Percentiles rank a stretch among this genome's conserved stretches.
phyloP scores from a whole-genome alignment of 2,329 filamentous ascomycete species.

The Alternaria sp. region DNA sequence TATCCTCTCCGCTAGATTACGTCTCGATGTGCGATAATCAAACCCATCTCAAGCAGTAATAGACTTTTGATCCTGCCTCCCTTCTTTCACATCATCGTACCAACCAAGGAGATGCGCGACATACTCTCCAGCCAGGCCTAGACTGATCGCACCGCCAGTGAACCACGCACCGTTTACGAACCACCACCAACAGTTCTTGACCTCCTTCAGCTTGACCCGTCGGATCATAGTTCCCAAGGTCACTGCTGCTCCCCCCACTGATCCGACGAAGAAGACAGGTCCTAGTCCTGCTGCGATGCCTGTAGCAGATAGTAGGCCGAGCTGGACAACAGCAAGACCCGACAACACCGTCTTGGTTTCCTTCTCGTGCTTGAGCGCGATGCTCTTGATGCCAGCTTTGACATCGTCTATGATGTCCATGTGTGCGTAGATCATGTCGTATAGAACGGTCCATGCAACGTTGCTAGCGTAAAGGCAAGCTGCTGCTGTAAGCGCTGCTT shows the following conservation, averaged over 20 bases:
- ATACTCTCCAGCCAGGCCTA: conserved; percentile 66
- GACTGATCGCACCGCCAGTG: conserved; percentile 66
- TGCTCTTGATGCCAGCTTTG: conserved; percentile 88
- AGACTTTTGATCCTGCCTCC: not conserved
- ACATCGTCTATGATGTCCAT: conserved; percentile 89
- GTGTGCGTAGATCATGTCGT: conserved; percentile 93
- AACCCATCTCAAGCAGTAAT: not conserved
- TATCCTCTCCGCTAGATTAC: not conserved
- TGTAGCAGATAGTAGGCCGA: conserved; percentile 73
- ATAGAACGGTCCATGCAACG: conserved; percentile 84
- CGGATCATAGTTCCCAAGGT: conserved; percentile 67
- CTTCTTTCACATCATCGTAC: conserved; percentile 30
- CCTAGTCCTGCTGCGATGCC: conserved; percentile 69
- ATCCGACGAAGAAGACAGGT: conserved; percentile 66
- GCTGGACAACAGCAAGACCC: conserved; percentile 73
- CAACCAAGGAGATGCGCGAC: conserved; percentile 37
- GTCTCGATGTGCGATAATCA: rapidly evolving
- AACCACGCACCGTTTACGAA: conserved; percentile 69
- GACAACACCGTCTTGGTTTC: conserved; percentile 79
- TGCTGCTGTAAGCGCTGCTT: conserved; percentile 70
- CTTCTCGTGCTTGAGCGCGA: conserved; percentile 79
- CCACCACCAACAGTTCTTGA: conserved; percentile 70
- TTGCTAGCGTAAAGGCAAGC: conserved; percentile 78
- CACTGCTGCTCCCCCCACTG: conserved; percentile 64
- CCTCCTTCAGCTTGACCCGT: conserved; percentile 65